phyloP scores from a whole-genome alignment of 257 asterid genomes.

The Plectranthus barbatus region DNA sequence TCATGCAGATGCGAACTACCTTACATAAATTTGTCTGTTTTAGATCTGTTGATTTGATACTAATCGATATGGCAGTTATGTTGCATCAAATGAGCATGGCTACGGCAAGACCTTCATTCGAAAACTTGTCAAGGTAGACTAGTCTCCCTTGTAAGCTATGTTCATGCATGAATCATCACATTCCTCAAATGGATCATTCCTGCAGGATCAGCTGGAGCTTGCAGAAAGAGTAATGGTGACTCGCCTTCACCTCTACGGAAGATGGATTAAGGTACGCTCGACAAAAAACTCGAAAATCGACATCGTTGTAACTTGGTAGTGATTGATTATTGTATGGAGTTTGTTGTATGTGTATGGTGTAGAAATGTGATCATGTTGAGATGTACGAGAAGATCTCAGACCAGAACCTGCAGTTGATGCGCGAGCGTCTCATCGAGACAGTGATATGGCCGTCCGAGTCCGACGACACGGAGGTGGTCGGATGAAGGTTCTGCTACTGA shows the following conservation, averaged over 20 bases:
- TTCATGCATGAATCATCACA: background rate
- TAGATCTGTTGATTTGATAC: no score
- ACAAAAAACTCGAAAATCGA: no score
- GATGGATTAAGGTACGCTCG: conserved; percentile 63
- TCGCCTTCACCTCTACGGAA: conserved; percentile 77
- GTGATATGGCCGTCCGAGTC: conserved; percentile 77
- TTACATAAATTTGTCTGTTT: no score
- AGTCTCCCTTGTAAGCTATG: background rate
- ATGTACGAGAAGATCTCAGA: conserved; percentile 75
- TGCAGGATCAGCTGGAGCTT: conserved; percentile 65
- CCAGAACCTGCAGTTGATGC: conserved; percentile 78
- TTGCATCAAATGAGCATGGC: conserved; percentile 47
- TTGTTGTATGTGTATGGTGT: background rate
- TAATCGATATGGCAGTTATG: no score
- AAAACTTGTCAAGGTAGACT: conserved; percentile 58
- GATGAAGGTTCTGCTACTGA: conserved; percentile 23
- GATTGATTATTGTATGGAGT: background rate
- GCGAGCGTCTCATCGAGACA: conserved; percentile 73
- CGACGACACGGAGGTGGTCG: conserved; percentile 52
- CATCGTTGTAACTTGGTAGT: no score
- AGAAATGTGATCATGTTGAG: conserved; percentile 82
- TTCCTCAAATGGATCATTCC: background rate
- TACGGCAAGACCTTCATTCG: conserved; percentile 72
- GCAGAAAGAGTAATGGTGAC: conserved; percentile 95
- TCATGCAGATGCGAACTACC: no score